Base-by-base conservation (phyloP, 2,329 filamentous ascomycete species). In the Pseudocercospora fijiensis region DNA sequence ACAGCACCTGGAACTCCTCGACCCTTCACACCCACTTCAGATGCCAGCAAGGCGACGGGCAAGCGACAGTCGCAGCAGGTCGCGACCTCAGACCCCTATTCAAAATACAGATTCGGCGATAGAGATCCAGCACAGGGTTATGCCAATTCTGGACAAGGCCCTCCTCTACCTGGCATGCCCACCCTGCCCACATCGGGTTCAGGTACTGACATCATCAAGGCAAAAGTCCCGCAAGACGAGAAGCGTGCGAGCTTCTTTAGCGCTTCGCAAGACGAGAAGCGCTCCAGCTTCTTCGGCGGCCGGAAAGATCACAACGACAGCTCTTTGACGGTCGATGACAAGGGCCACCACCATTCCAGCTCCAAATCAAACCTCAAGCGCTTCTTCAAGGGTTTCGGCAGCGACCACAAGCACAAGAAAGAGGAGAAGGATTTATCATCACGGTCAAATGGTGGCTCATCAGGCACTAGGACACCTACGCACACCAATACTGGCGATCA, bases 281-380 rank as follows among this genome's bases (percentile, higher is more conserved):
- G 84, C 49, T 75, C 80, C 22, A 82, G 83, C 62, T 81, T 87
- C 57, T 86, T 86, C 66, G 80, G 81, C 30, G 78, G 77, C 60
- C 82, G 81, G 63, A 79, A 78, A 60, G 84, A 85, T 66, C 83
- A 88, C 28, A 77, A 81, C 60, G 80, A 86, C 22, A 72, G 65
- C 60, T 70, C 68, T 65, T 72, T 66, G 67, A 77, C 59, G 58
- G 59, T 67, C 69, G 74, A 75, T 47, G 78, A 75, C 20, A 82
- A 84, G 57, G 70, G 65, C 4, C 65, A 73, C 45, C 65, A 66
- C 24, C 72, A 74, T 62, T 67, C 69, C 1, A 88, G 90, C 22
- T 97, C 95, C 4, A 98, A 98, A 90, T 89, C 90, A 3, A 94
- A 98, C 72, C 79, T 99, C 65, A 97, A 96, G 79, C 86, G 95